Conservation (phyloP, 768 basidiomycete genomes). For the Lenzites betulinus region DNA sequence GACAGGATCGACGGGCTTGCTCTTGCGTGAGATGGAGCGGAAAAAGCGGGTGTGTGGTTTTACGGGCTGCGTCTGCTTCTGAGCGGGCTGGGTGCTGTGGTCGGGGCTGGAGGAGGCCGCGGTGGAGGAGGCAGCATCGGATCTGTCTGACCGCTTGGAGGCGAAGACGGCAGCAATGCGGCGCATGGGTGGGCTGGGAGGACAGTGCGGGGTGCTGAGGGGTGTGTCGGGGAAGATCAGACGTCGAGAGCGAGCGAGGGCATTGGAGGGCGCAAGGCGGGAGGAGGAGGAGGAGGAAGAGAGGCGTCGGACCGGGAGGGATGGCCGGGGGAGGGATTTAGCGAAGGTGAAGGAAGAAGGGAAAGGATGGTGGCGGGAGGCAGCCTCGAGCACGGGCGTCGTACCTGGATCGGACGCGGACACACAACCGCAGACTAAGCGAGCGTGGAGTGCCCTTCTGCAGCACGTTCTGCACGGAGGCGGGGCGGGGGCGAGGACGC, state of each 20-base stretch:
- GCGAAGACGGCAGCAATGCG: conserved; percentile 56
- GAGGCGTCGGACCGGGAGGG: conserved; percentile 9
- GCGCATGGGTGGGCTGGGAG: conserved; percentile 16
- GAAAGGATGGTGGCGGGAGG: not conserved
- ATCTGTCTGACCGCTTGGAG: conserved; percentile 44
- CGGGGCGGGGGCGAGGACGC: not conserved
- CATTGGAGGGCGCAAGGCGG: conserved; percentile 17
- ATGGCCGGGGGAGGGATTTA: conserved; percentile 13
- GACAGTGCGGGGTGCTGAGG: not conserved
- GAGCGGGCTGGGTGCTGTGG: conserved; percentile 8
- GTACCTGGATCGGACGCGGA: not conserved
- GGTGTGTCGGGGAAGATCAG: conserved; percentile 14
- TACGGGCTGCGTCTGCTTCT: conserved; percentile 8
- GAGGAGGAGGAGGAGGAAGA: conserved; percentile 15
- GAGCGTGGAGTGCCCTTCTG: not conserved
- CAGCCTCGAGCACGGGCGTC: not conserved
- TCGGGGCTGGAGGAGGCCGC: conserved; percentile 20
- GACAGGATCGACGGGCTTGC: conserved; percentile 32
- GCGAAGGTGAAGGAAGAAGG: conserved; percentile 13
- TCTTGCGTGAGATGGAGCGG: conserved; percentile 30
- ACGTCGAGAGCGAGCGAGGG: conserved; percentile 8
- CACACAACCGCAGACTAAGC: not conserved
- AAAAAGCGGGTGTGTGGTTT: conserved; percentile 27
- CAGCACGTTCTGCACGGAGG: no score
- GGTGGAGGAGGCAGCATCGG: conserved; percentile 31